These are phyloP conservation scores for Gastroboletus turbinatus DNA, from an alignment of 1,284 basidiomycete species.

Conservation along the genomic window DNA sequence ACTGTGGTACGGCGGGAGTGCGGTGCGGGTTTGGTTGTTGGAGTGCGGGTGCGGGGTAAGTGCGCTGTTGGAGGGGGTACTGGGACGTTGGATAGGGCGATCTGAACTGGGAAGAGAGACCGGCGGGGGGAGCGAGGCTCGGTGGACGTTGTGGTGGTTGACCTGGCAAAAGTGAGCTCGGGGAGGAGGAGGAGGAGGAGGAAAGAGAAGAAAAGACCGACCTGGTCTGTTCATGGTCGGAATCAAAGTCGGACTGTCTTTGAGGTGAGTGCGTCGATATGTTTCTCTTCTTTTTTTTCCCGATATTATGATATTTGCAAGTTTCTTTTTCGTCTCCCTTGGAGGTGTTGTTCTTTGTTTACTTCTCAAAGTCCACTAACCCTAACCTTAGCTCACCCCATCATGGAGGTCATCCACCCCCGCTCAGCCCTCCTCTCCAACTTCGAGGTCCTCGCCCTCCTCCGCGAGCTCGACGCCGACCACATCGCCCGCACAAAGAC, in stretches of 20 bases:
- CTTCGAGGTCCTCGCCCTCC: slow-evolving; percentile 80
- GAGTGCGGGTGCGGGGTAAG: slow-evolving; percentile 46
- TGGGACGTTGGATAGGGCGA: slow-evolving; percentile 53
- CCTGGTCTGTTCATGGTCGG: slow-evolving; percentile 34
- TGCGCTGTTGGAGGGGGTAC: slow-evolving; percentile 64
- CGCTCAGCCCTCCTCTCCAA: slow-evolving; percentile 83
- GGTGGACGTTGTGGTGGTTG: slow-evolving; percentile 79
- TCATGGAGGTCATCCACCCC: slow-evolving; percentile 59
- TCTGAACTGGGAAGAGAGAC: slow-evolving; percentile 61
- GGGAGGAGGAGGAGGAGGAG: neutral
- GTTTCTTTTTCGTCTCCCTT: slow-evolving; percentile 19
- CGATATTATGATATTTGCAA: slow-evolving; percentile 6
- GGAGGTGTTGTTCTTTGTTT: slow-evolving; percentile 31
- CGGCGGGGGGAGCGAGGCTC: slow-evolving; percentile 64
- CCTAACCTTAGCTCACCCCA: slow-evolving; percentile 22
- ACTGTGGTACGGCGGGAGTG: slow-evolving; percentile 56
- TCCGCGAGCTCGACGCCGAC: slow-evolving; percentile 75
- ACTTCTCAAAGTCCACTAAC: slow-evolving; percentile 11
- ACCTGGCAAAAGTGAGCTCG: slow-evolving; percentile 42
- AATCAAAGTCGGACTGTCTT: neutral
- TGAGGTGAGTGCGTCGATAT: slow-evolving; percentile 8
- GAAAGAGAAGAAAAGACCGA: slow-evolving; percentile 5
- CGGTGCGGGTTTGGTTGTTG: slow-evolving; percentile 58
- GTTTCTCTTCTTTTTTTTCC: neutral
- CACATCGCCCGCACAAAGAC: slow-evolving; percentile 65